phyloP scores from a whole-genome alignment of 441 rosid genomes.

The Populus hybrid region DNA sequence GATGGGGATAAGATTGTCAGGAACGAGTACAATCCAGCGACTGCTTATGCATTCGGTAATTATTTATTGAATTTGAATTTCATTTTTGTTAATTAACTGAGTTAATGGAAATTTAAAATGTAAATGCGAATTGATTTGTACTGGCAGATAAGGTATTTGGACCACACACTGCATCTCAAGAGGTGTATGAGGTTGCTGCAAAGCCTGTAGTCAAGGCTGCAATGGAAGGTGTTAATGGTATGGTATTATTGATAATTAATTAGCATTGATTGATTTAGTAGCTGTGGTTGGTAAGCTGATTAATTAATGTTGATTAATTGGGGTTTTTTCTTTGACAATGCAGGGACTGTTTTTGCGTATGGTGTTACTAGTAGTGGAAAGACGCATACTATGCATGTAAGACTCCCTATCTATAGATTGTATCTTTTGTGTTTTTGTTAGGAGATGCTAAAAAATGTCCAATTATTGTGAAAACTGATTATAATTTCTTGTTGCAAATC shows the following conservation, averaged over 20 bases:
- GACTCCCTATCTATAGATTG: constrained; percentile 21
- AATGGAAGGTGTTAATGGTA: constrained; percentile 99
- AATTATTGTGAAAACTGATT: background rate
- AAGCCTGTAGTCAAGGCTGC: constrained; percentile 94
- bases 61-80: constrained; percentile 3
- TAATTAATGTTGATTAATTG: background rate
- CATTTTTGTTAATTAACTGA: background rate
- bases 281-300: background rate
- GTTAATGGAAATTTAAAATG: background rate
- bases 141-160: constrained; percentile 90
- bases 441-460: background rate
- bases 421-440: background rate
- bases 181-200: constrained; percentile 92
- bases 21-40: constrained; percentile 79
- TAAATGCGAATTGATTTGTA: constrained; percentile 1
- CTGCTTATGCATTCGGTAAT: constrained; percentile 92
- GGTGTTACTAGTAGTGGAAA: constrained; percentile 99
- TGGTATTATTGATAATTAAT: constrained; percentile 8
- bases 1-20: constrained; percentile 92
- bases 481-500: background rate
- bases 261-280: background rate
- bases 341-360: constrained; percentile 98
- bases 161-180: constrained; percentile 69
- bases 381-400: constrained; percentile 98
- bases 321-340: constrained; percentile 16